A percentile compares a stretch with the other conserved stretches of the same genome.
These are phyloP conservation scores for Fusarium sp. DNA, from an alignment of 2,329 filamentous ascomycete genomes.

Conservation along the genomic window DNA sequence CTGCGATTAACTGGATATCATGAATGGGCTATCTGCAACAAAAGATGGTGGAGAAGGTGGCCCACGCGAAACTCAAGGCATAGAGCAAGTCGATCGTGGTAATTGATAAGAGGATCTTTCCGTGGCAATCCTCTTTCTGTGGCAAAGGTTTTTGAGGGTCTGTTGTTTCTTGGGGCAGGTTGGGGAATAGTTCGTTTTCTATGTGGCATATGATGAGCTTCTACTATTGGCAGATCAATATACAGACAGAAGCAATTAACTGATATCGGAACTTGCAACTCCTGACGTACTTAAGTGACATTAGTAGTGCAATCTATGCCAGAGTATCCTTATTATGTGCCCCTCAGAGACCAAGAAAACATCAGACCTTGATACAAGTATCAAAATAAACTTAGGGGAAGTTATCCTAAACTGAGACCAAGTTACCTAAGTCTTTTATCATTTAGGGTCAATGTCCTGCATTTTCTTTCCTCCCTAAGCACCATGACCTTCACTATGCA, in stretches of 20 bases:
- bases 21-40: no score
- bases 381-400: no score
- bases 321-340: background rate
- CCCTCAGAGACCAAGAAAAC: no score
- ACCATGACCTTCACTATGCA: no score
- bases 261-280: background rate
- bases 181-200: background rate
- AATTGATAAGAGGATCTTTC: background rate
- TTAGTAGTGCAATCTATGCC: background rate
- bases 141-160: background rate
- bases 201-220: background rate
- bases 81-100: background rate
- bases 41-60: background rate
- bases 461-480: background rate
- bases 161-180: background rate
- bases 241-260: background rate
- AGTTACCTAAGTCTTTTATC: no score
- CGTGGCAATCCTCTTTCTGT: background rate
- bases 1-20: slow-evolving; percentile 1
- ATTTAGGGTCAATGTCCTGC: no score
- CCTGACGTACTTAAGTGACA: background rate
- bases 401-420: no score
- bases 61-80: background rate
- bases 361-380: no score
- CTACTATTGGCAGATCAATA: background rate